These are phyloP conservation scores for Xerocomellus intermedius DNA, from an alignment of 768 basidiomycete species.

Conservation along the genomic window DNA sequence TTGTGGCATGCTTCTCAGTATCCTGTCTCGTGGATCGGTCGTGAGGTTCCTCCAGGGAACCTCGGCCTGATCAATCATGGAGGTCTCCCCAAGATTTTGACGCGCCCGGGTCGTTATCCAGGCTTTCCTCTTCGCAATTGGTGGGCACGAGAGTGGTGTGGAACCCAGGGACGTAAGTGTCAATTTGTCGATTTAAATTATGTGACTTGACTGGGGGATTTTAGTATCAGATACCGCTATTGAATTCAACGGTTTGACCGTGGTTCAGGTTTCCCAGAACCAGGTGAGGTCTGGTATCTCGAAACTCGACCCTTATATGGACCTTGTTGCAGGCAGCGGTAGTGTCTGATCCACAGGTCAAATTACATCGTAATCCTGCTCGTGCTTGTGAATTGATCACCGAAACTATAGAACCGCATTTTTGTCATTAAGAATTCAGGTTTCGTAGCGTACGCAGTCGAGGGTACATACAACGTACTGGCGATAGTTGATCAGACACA, in stretches of 20 bases:
- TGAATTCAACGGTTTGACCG: conserved; percentile 73
- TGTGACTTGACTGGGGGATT: not conserved
- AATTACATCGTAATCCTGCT: not conserved
- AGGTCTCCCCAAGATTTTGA: conserved; percentile 75
- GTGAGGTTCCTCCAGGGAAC: conserved; percentile 67
- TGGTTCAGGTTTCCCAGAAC: conserved; percentile 89
- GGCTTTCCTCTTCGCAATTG: conserved; percentile 74
- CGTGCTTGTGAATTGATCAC: not conserved
- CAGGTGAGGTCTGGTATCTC: conserved; percentile 37
- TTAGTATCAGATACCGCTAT: conserved; percentile 81
- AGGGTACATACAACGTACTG: conserved; percentile 76
- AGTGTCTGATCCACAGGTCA: conserved; percentile 66
- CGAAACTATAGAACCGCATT: conserved; percentile 52
- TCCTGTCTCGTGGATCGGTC: conserved; percentile 69
- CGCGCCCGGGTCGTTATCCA: conserved; percentile 75
- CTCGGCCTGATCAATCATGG: conserved; percentile 80
- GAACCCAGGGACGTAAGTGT: conserved; percentile 62
- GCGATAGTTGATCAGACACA: conserved; percentile 86
- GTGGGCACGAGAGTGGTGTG: conserved; percentile 78
- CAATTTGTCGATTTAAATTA: not conserved
- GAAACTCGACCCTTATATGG: not conserved
- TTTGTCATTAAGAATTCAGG: conserved; percentile 80
- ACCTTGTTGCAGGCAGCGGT: conserved; percentile 50
- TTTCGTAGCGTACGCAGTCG: conserved; percentile 73
- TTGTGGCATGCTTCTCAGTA: conserved; percentile 26